Base-by-base conservation (phyloP, 1,284 basidiomycete genomes). In the Ganoderma sp. region DNA sequence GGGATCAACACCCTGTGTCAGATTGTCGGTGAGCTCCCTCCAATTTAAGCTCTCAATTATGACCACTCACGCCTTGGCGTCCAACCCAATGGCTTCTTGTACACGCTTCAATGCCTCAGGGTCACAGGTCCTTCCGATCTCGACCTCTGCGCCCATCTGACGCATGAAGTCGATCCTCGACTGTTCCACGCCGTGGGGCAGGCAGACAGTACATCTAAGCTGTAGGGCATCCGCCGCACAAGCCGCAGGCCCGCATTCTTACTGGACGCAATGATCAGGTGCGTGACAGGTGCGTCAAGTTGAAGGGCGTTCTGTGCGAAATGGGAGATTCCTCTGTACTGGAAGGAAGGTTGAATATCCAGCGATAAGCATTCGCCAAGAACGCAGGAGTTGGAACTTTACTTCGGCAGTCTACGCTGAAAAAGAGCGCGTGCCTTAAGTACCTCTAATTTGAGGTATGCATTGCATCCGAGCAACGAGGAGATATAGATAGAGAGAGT, bases 261-360 rank as follows among this genome's bases (percentile, higher is more conserved):
- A 1, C 88, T 84, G 0, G 92, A 93, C 1, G 91, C 90, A 59
- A 88, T 86, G 42, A 92, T 80, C 56, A 89, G 81, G 75, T 91
- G 90, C 7, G 87, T 80, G 45, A 75, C 74, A 10, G 84, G 75
- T 0, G 90, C 90, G 65, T 85, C 81, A 25, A 77, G 79, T 64
- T 83, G 79, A 66, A 84, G 82, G 34, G 83, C 84, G 50, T 82
- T 80, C 72, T 87, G 83, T 3, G 87, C 82, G 73, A 89, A 90
- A 69, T 84, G 81, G 22, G 89, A 89, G 43, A 93, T 84, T 6
- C 91, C 90, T 28, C 92, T 84, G 72, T 85, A 89, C 76, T 94
- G 93, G 86, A 92, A 93, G 0, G 86, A 86, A 0, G 88, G 89
- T 66, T 93, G 92, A 1, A 93, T 80, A 72, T 85, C 90, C 91